Percentiles rank a stretch among this genome's conserved stretches.
Evolutionary conservation across 176 grass and related monocot species (phyloP).

Genomic region (Triticum aestivum): DNA sequence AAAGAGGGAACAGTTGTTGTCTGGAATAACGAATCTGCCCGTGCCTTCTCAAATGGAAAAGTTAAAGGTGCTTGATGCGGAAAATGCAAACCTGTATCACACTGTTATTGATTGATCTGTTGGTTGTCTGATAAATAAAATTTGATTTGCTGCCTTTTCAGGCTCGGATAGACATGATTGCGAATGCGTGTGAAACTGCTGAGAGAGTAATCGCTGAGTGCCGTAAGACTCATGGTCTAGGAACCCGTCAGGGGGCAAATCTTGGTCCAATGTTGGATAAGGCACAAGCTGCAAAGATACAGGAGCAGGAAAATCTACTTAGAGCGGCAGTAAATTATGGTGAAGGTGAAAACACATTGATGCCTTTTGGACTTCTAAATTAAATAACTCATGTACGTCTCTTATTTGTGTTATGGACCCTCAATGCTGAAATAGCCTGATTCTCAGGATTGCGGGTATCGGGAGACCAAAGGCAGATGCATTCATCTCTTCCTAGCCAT

Average conservation of each 20-base stretch:
- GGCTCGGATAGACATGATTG: conserved; percentile 97
- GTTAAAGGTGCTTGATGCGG: conserved; percentile 60
- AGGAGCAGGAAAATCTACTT: conserved; percentile 86
- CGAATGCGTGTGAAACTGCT: conserved; percentile 87
- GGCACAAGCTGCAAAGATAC: conserved; percentile 94
- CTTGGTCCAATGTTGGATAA: conserved; percentile 91
- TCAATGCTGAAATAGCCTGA: conserved; percentile 14
- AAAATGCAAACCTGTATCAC: conserved; percentile 1
- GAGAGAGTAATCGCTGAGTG: conserved; percentile 83
- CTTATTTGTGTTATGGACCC: background rate
- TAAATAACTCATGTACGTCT: conserved; percentile 3
- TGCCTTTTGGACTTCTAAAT: conserved; percentile 16
- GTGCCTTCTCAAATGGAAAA: conserved; percentile 81
- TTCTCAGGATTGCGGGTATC: conserved; percentile 62
- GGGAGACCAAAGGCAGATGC: conserved; percentile 72
- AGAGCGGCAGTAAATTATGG: conserved; percentile 82
- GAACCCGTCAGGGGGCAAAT: conserved; percentile 63
- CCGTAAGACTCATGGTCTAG: conserved; percentile 77
- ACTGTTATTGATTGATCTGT: background rate
- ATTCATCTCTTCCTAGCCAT: conserved; percentile 94
- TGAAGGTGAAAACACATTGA: conserved; percentile 59
- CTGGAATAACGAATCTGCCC: conserved; percentile 66
- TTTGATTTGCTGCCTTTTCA: conserved; percentile 30
- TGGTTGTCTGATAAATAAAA: conserved; percentile 18
- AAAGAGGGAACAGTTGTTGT: conserved; percentile 75